A percentile compares a stretch with the other conserved stretches of the same genome.
phyloP scores from a whole-genome alignment of 129 eudicot genomes.

The Oenanthe sinensis region DNA sequence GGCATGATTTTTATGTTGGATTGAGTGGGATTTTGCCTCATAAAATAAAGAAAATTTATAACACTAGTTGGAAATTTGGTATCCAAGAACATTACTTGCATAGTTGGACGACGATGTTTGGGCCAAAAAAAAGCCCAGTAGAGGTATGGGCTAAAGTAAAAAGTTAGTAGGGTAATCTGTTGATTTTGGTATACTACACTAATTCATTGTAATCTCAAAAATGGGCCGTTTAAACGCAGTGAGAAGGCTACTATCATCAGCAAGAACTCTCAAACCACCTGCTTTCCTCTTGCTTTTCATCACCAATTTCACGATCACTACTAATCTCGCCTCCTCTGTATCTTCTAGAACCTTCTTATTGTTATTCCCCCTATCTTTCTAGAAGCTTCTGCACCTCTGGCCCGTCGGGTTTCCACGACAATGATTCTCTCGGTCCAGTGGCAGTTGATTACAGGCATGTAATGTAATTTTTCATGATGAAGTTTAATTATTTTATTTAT shows the following conservation, averaged over 20 bases:
- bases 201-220: neutral
- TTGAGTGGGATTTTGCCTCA: no score
- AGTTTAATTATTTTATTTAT: neutral
- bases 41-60: no score
- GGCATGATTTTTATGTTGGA: no score
- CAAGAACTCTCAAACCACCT: slow-evolving; percentile 16
- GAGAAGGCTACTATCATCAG: slow-evolving; percentile 19
- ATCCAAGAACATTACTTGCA: no score
- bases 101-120: no score
- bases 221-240: slow-evolving; percentile 24
- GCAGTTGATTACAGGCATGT: slow-evolving; percentile 58
- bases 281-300: slow-evolving; percentile 13
- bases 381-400: slow-evolving; percentile 33
- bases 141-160: neutral
- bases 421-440: slow-evolving; percentile 42
- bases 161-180: neutral
- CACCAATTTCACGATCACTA: neutral
- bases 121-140: neutral
- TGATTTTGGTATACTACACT: no score
- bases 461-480: neutral
- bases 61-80: no score
- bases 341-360: slow-evolving; percentile 16
- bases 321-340: neutral
- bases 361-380: neutral
- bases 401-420: slow-evolving; percentile 21